Conservation (phyloP, 495 filamentous ascomycete genomes). For the Corynascus novoguineensis region DNA sequence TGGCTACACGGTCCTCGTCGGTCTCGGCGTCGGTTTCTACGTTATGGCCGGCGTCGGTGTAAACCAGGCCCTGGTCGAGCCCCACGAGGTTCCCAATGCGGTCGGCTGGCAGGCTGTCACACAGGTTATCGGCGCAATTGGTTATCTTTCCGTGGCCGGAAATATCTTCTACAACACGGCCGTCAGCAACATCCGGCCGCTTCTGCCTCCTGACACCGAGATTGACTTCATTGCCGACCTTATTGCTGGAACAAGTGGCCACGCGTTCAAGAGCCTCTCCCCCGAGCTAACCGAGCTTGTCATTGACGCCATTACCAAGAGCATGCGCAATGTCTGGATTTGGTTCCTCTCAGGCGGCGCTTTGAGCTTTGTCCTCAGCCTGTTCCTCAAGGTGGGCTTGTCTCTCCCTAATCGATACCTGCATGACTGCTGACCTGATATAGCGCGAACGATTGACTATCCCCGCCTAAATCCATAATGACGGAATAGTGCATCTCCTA, state of each 20-base stretch:
- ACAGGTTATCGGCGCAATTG: background rate
- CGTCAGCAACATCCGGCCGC: background rate
- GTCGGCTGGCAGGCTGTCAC: constrained; percentile 37
- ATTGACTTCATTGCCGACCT: background rate
- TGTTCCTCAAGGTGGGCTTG: background rate
- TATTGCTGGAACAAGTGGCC: background rate
- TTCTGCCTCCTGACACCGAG: background rate
- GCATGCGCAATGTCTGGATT: background rate
- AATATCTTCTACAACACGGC: background rate
- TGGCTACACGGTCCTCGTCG: constrained; percentile 49
- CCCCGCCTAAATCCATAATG: too few relatives aligned
- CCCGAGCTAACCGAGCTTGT: background rate
- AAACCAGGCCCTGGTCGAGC: constrained; percentile 40
- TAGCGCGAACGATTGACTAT: too few relatives aligned
- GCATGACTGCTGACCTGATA: too few relatives aligned
- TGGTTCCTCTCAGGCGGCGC: background rate
- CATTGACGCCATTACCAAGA: background rate
- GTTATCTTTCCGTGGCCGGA: background rate
- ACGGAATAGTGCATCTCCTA: too few relatives aligned
- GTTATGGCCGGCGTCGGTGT: constrained; percentile 47
- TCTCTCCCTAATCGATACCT: too few relatives aligned
- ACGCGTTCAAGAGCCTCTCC: background rate
- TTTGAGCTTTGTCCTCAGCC: background rate
- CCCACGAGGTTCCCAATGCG: constrained; percentile 35
- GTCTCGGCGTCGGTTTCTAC: constrained; percentile 47